Evolutionary conservation across 495 filamentous ascomycete genomes (phyloP).

Genomic region (Penicillium cosmopolitanum): DNA sequence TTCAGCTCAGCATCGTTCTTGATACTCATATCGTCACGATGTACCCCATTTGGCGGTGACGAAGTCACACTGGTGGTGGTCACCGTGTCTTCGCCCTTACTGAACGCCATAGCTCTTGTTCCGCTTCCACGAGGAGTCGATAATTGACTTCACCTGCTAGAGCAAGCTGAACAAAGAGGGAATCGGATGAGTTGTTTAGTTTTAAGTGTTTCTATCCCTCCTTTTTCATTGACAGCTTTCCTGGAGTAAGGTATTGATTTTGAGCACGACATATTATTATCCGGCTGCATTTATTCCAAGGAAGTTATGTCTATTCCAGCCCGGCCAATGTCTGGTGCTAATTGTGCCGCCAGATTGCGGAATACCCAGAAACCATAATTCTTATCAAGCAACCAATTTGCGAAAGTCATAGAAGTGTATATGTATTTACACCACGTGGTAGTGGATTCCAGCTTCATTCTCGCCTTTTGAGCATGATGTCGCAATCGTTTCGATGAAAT

Average conservation of each 20-base stretch:
- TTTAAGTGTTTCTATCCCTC: too few species aligned
- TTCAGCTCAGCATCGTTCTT: slow-evolving; percentile 23
- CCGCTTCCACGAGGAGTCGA: too few species aligned
- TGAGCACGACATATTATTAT: slow-evolving; percentile 7
- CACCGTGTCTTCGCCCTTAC: slow-evolving; percentile 11
- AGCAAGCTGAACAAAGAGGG: too few species aligned
- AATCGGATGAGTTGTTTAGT: too few species aligned
- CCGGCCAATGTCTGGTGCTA: background rate
- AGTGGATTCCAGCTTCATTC: too few species aligned
- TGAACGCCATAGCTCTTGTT: slow-evolving; percentile 11
- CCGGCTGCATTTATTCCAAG: slow-evolving; percentile 1
- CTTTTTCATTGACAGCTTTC: background rate
- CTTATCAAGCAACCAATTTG: too few species aligned
- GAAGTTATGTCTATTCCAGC: background rate
- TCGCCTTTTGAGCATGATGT: too few species aligned
- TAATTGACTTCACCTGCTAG: too few species aligned
- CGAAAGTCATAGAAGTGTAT: too few species aligned
- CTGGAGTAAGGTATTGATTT: background rate
- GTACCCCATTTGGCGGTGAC: slow-evolving; percentile 9
- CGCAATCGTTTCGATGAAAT: too few species aligned
- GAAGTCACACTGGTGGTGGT: slow-evolving; percentile 12
- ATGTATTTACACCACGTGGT: too few species aligned
- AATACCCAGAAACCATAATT: background rate
- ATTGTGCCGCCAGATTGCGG: slow-evolving; percentile 2
- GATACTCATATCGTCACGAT: background rate